phyloP scores from a whole-genome alignment of 2,329 filamentous ascomycete genomes.

The Plenodomus lindquistii region DNA sequence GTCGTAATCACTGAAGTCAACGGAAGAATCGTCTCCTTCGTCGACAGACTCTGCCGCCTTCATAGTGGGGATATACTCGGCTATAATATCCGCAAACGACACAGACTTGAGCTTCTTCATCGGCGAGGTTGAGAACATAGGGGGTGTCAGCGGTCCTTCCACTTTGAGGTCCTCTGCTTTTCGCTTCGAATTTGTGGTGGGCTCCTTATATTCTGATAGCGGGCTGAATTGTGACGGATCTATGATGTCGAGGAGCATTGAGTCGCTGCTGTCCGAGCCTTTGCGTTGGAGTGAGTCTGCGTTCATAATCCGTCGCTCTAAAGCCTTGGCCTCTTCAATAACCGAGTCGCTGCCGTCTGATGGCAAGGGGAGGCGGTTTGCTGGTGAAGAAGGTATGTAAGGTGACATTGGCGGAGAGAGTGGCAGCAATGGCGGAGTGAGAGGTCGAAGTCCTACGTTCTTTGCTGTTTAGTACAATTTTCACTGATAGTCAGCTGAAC shows the following conservation, averaged over 20 bases:
- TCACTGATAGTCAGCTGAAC: conserved; percentile 1
- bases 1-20: conserved; percentile 37
- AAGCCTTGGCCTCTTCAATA: conserved; percentile 33
- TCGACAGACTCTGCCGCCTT: conserved; percentile 22
- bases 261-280: conserved; percentile 36
- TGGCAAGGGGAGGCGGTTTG: conserved; percentile 41
- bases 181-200: conserved; percentile 32
- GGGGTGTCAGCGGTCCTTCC: conserved; percentile 53
- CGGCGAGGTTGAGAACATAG: conserved; percentile 40
- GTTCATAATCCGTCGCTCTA: conserved; percentile 41
- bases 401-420: conserved; percentile 46
- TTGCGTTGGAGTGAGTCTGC: conserved; percentile 39
- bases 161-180: conserved; percentile 47
- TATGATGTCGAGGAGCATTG: conserved; percentile 36
- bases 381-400: conserved; percentile 46
- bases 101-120: conserved; percentile 48
- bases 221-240: conserved; percentile 26
- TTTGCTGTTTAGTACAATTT: conserved; percentile 24
- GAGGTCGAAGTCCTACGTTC: conserved; percentile 30
- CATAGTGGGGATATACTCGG: conserved; percentile 39
- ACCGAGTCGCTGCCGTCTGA: conserved; percentile 43
- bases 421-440: conserved; percentile 56
- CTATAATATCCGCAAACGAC: conserved; percentile 43
- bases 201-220: conserved; percentile 8
- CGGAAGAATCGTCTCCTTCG: conserved; percentile 4